These are phyloP conservation scores for Lasiodiplodia sp. DNA, from an alignment of 2,329 filamentous ascomycete genomes.

Conservation along the genomic window DNA sequence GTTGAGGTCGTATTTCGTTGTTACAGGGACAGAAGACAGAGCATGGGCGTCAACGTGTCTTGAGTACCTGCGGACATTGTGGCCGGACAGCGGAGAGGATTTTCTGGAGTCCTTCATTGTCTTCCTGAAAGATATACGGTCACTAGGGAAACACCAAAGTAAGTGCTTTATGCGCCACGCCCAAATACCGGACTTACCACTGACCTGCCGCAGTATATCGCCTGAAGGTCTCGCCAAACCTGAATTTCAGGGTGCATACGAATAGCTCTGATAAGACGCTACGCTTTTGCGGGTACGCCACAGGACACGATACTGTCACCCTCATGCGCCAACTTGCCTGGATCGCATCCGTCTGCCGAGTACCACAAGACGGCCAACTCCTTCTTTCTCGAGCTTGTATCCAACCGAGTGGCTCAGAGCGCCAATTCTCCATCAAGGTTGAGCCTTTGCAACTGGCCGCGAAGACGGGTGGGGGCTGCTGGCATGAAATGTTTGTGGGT, in stretches of 20 bases:
- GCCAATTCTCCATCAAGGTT: background rate
- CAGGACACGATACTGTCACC: background rate
- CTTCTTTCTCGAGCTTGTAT: background rate
- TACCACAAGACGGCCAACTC: background rate
- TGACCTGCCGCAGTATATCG: background rate
- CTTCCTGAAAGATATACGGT: background rate
- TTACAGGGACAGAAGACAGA: background rate
- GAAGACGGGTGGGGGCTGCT: background rate
- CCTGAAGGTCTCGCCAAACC: background rate
- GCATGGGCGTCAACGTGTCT: background rate
- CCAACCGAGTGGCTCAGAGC: background rate
- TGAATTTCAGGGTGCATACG: background rate
- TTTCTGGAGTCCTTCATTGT: background rate
- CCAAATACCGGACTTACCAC: too few species aligned
- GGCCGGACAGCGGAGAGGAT: background rate
- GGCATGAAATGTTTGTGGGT: slow-evolving; percentile 13
- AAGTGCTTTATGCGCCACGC: background rate
- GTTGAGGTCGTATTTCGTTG: background rate
- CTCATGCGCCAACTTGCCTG: background rate
- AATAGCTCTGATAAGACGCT: background rate
- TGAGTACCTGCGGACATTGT: background rate
- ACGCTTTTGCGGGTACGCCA: background rate
- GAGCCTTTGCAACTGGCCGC: background rate
- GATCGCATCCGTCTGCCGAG: background rate
- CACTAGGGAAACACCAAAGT: background rate